These are phyloP conservation scores for Leptomonas pyrrhocoris DNA, from an alignment of 208 protist genomes.

Conservation along the genomic window DNA sequence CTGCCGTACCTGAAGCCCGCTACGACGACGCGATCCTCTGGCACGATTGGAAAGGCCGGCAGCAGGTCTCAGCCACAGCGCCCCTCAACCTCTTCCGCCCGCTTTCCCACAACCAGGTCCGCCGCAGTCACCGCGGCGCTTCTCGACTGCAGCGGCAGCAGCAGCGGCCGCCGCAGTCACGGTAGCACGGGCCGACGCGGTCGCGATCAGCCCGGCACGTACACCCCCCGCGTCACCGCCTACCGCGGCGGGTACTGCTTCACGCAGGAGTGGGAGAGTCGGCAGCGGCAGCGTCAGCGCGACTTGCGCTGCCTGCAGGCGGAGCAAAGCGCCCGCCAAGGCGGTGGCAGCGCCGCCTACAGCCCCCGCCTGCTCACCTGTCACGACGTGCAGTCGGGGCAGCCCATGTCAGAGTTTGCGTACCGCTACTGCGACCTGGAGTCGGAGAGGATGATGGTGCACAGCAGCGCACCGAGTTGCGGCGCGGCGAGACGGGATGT, in stretches of 20 bases:
- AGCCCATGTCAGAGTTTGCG: not conserved
- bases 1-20: not conserved
- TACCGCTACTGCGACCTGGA: constrained; percentile 33
- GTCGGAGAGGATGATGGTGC: constrained; percentile 36
- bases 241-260: constrained; percentile 22
- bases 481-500: constrained; percentile 13
- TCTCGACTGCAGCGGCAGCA: constrained; percentile 5
- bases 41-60: too few species aligned
- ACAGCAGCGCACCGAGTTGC: not conserved
- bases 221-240: constrained; percentile 7
- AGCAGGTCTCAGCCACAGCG: not conserved
- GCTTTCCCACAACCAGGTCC: not conserved
- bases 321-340: constrained; percentile 21
- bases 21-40: not conserved
- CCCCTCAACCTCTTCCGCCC: not conserved
- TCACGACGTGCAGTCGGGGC: constrained; percentile 16
- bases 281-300: constrained; percentile 24
- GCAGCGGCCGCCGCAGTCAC: not conserved
- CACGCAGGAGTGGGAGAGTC: constrained; percentile 18
- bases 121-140: not conserved
- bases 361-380: constrained; percentile 18
- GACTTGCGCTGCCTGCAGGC: constrained; percentile 10
- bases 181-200: not conserved
- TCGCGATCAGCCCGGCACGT: constrained; percentile 6
- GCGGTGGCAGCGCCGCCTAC: constrained; percentile 17